phyloP scores from a whole-genome alignment of 1,284 basidiomycete genomes.

The Taiwanofungus camphoratus region DNA sequence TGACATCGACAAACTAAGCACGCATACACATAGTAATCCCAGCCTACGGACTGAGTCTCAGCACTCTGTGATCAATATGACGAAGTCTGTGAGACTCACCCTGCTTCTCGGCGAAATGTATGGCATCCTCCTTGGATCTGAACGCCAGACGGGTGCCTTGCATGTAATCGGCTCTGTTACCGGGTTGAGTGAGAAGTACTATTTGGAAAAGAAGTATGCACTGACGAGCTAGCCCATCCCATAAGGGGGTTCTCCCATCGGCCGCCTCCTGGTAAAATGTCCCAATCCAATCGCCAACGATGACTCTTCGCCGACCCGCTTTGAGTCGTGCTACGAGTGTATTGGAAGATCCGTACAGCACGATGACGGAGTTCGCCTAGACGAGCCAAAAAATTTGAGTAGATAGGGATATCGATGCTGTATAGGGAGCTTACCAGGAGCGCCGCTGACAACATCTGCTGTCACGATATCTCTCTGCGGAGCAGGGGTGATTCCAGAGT shows the following conservation, averaged over 20 bases:
- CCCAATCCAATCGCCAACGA: slow-evolving; percentile 95
- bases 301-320: slow-evolving; percentile 84
- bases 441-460: slow-evolving; percentile 75
- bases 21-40: slow-evolving; percentile 74
- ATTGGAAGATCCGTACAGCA: slow-evolving; percentile 89
- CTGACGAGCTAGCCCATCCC: slow-evolving; percentile 92
- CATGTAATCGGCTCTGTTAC: slow-evolving; percentile 90
- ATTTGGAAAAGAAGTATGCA: slow-evolving; percentile 13
- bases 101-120: slow-evolving; percentile 93
- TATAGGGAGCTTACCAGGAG: slow-evolving; percentile 49
- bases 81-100: slow-evolving; percentile 38
- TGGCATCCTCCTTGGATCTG: slow-evolving; percentile 86
- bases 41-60: slow-evolving; percentile 40
- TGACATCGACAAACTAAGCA: neutral
- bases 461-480: slow-evolving; percentile 52
- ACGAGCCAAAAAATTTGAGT: neutral
- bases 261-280: slow-evolving; percentile 81
- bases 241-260: slow-evolving; percentile 99
- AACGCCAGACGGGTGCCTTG: slow-evolving; percentile 89
- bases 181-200: neutral
- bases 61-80: neutral
- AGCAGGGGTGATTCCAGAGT: slow-evolving; percentile 32
- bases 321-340: slow-evolving; percentile 94
- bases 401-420: neutral
- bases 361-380: slow-evolving; percentile 87